phyloP scores from a whole-genome alignment of 2,329 filamentous ascomycete species.

The Dothistroma septosporum region DNA sequence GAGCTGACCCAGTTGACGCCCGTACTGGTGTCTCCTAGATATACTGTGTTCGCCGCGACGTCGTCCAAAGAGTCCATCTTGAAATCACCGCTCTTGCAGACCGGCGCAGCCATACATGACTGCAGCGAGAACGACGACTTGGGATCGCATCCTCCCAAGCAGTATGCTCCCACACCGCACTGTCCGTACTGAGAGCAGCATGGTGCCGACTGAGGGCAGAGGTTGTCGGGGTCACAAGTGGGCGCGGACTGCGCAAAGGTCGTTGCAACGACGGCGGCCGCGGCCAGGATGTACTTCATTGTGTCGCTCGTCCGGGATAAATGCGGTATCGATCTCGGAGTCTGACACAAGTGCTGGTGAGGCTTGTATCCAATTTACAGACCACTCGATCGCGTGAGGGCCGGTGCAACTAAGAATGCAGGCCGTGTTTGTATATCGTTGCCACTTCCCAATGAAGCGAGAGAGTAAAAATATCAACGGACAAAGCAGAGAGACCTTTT shows the following conservation, averaged over 20 bases:
- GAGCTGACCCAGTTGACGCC: slow-evolving; percentile 80
- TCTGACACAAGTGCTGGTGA: slow-evolving; percentile 2
- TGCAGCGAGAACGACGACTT: slow-evolving; percentile 76
- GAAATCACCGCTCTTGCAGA: slow-evolving; percentile 72
- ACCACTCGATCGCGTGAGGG: background rate
- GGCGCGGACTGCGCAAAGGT: slow-evolving; percentile 23
- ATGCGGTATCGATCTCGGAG: slow-evolving; percentile 1
- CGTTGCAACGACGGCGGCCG: slow-evolving; percentile 32
- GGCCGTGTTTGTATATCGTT: background rate
- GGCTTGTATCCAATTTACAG: background rate
- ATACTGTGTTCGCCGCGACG: slow-evolving; percentile 69
- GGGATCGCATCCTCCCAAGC: slow-evolving; percentile 91
- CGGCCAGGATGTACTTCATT: slow-evolving; percentile 12
- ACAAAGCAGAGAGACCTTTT: background rate
- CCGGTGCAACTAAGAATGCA: slow-evolving; percentile 1
- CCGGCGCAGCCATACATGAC: slow-evolving; percentile 77
- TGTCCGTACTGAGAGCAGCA: slow-evolving; percentile 66
- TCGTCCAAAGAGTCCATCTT: slow-evolving; percentile 68
- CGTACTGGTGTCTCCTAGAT: slow-evolving; percentile 75
- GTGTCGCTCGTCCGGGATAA: background rate
- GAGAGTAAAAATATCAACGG: background rate
- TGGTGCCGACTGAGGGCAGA: slow-evolving; percentile 32
- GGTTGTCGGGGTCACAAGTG: slow-evolving; percentile 31
- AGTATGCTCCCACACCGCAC: slow-evolving; percentile 92
- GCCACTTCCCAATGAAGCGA: background rate